Evolutionary conservation across 805 yeast species (phyloP).

Genomic region (Tetrapisispora taiwanensis): DNA sequence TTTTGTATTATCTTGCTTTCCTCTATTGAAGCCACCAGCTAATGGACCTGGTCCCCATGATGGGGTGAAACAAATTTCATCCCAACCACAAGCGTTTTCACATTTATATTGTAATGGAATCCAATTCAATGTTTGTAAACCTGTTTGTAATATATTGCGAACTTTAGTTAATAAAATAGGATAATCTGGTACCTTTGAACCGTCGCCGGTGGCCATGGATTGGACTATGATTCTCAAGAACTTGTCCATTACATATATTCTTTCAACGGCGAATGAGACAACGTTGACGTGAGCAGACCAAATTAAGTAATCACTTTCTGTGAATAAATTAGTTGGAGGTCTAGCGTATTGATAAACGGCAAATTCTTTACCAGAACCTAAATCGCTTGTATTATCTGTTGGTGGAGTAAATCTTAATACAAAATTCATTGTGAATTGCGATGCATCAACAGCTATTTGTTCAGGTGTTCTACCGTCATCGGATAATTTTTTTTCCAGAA

Average conservation of each 20-base stretch:
- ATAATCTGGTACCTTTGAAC: neutral
- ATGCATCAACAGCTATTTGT: conserved; percentile 27
- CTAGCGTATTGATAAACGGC: conserved; percentile 41
- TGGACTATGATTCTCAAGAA: conserved; percentile 21
- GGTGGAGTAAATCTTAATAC: conserved; percentile 33
- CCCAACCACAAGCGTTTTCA: conserved; percentile 32
- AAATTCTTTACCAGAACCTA: conserved; percentile 23
- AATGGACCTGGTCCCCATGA: conserved; percentile 53
- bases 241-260: conserved; percentile 31
- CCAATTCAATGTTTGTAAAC: conserved; percentile 34
- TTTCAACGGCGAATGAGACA: conserved; percentile 29
- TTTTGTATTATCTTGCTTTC: conserved; percentile 3
- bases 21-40: conserved; percentile 29
- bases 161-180: conserved; percentile 9
- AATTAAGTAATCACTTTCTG: conserved; percentile 38
- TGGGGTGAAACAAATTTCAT: conserved; percentile 47
- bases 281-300: conserved; percentile 39
- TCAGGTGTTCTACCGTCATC: conserved; percentile 7
- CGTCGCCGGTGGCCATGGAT: conserved; percentile 10
- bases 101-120: conserved; percentile 34
- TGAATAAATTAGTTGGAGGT: conserved; percentile 31
- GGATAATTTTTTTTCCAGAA: conserved; percentile 33
- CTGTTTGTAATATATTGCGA: conserved; percentile 4
- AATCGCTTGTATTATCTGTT: conserved; percentile 8
- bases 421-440: conserved; percentile 35